Evolutionary conservation across 192 early-diverging fungal species (phyloP).

Genomic region (Mortierella antarctica): DNA sequence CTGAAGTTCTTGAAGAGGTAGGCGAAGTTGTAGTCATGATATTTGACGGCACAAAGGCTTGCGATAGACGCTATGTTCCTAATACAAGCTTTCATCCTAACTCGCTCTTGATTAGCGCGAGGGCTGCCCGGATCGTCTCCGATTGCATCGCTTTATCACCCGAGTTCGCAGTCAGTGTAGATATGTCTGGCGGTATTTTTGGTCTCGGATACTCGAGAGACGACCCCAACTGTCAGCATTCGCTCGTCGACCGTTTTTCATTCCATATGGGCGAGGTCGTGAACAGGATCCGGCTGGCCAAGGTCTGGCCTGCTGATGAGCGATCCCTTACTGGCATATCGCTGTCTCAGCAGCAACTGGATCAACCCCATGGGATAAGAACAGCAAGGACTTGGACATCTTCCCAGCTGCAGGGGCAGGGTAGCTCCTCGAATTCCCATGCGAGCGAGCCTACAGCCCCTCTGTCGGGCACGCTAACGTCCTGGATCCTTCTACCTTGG

Average conservation of each 20-base stretch:
- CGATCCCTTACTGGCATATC: constrained; percentile 25
- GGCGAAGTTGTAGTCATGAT: background rate
- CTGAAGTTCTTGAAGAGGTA: constrained; percentile 38
- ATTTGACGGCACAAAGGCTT: too few relatives aligned
- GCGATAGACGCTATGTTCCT: too few relatives aligned
- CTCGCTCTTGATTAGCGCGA: constrained; percentile 7
- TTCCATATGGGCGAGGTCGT: constrained; percentile 37
- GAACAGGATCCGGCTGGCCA: constrained; percentile 30
- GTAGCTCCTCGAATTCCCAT: background rate
- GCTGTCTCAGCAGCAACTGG: constrained; percentile 1
- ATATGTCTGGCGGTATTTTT: constrained; percentile 37
- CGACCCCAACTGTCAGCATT: constrained; percentile 22
- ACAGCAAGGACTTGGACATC: background rate
- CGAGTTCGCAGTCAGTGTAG: constrained; percentile 33
- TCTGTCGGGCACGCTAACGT: background rate
- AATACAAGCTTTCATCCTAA: background rate
- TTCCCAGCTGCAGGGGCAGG: background rate
- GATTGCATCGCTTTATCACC: constrained; percentile 41
- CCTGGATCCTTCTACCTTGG: constrained; percentile 35
- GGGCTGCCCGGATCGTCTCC: constrained; percentile 19
- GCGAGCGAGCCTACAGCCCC: background rate
- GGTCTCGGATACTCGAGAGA: constrained; percentile 39
- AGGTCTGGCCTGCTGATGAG: constrained; percentile 27
- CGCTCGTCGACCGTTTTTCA: constrained; percentile 41
- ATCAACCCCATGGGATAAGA: too few relatives aligned